phyloP scores from a whole-genome alignment of 108 stramenopile genomes.

The Nitzschia putrida region DNA sequence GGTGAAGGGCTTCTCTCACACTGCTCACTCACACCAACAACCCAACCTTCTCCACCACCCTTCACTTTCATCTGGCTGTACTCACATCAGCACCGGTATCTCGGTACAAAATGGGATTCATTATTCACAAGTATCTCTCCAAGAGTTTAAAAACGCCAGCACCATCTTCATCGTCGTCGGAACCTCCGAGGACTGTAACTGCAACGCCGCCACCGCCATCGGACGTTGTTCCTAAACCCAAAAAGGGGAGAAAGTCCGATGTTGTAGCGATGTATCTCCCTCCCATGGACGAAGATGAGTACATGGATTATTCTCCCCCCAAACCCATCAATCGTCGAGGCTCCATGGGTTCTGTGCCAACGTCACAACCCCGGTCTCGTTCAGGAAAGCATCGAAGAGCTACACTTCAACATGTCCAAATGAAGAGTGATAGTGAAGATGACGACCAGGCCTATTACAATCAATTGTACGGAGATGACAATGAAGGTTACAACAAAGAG shows the following conservation, averaged over 20 bases:
- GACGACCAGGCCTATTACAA: background rate
- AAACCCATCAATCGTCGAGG: background rate
- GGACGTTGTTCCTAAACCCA: too few relatives aligned
- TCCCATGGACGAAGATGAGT: background rate
- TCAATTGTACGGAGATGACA: background rate
- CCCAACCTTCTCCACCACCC: too few relatives aligned
- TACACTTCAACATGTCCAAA: background rate
- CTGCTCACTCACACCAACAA: too few relatives aligned
- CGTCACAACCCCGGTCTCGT: background rate
- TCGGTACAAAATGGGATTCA: slow-evolving; percentile 5
- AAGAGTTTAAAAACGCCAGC: slow-evolving; percentile 10
- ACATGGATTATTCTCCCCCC: background rate
- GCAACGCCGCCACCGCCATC: too few relatives aligned
- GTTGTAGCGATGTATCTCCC: too few relatives aligned
- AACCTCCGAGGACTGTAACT: background rate
- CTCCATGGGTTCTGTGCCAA: background rate
- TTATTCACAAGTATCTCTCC: slow-evolving; percentile 26
- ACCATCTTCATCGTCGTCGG: slow-evolving; percentile 10
- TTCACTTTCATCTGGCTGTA: too few relatives aligned
- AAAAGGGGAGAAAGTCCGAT: too few relatives aligned
- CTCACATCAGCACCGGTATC: background rate
- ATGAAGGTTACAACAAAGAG: background rate
- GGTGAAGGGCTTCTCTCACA: too few relatives aligned
- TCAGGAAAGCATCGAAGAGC: background rate
- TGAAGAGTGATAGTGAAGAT: background rate